phyloP scores from a whole-genome alignment of 2,329 filamentous ascomycete genomes.

The Scolecobasidium constrictum region DNA sequence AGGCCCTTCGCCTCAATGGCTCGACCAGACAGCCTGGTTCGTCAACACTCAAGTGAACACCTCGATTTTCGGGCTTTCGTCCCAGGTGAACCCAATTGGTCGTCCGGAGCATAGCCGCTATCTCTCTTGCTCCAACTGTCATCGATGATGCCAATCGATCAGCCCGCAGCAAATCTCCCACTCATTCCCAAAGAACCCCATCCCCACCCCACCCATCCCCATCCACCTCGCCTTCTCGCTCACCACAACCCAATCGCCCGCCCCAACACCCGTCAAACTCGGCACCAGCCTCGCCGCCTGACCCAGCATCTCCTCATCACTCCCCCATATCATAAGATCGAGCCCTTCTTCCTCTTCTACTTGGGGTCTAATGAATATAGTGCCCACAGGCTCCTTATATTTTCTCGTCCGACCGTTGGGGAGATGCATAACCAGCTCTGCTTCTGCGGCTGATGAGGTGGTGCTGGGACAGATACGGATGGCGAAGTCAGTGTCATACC shows the following conservation, averaged over 20 bases:
- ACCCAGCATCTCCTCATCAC: conserved; percentile 33
- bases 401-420: background rate
- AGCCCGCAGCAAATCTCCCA: too few species aligned
- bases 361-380: conserved; percentile 41
- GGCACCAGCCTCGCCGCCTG: conserved; percentile 44
- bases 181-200: conserved; percentile 40
- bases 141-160: too few species aligned
- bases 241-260: conserved; percentile 46
- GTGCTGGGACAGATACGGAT: too few species aligned
- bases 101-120: too few species aligned
- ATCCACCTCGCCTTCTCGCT: conserved; percentile 36
- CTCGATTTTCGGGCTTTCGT: too few species aligned
- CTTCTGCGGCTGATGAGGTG: background rate
- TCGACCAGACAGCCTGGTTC: too few species aligned
- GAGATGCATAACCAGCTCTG: background rate
- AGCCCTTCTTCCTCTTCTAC: conserved; percentile 31
- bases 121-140: too few species aligned
- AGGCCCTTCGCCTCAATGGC: too few species aligned
- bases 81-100: too few species aligned
- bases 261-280: conserved; percentile 44
- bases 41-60: too few species aligned
- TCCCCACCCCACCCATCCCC: conserved; percentile 41
- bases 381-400: conserved; percentile 19
- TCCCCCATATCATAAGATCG: conserved; percentile 47
- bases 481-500: too few species aligned